Evolutionary conservation across 139 green algal species (phyloP).

Genomic region (Coelastrella sp.): DNA sequence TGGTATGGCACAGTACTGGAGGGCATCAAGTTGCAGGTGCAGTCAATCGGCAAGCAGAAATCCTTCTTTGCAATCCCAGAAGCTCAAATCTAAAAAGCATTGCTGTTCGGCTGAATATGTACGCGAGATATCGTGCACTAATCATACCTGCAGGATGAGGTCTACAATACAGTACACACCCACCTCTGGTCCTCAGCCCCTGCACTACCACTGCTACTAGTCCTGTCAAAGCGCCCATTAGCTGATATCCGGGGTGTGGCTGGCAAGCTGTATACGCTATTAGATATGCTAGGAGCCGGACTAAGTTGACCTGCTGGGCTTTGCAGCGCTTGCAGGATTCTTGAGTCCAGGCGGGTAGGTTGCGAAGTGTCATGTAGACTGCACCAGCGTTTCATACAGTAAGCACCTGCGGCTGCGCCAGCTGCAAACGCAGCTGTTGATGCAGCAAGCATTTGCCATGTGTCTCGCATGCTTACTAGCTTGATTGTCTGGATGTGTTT

Average conservation of each 20-base stretch:
- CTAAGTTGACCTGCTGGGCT: neutral
- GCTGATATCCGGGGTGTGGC: neutral
- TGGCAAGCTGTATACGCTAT: conserved; percentile 25
- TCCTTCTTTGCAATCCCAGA: no score
- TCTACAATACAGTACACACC: neutral
- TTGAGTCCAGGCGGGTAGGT: neutral
- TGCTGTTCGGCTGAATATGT: no score
- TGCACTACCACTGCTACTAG: neutral
- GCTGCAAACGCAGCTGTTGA: conserved; percentile 17
- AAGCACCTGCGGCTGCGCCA: conserved; percentile 32
- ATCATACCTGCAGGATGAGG: neutral
- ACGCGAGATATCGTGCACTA: neutral
- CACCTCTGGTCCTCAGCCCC: neutral
- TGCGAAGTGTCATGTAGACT: neutral
- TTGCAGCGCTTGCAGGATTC: neutral
- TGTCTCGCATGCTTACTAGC: neutral
- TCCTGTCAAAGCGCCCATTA: neutral
- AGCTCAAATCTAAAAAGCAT: no score
- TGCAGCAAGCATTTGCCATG: neutral
- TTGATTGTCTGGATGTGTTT: no score
- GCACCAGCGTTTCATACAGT: neutral
- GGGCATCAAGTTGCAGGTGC: no score
- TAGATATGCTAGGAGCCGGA: neutral
- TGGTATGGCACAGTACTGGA: no score
- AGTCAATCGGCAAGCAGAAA: no score